These are phyloP conservation scores for Fraxinus pennsylvanica DNA, from an alignment of 257 asterid species.

Conservation along the genomic window DNA sequence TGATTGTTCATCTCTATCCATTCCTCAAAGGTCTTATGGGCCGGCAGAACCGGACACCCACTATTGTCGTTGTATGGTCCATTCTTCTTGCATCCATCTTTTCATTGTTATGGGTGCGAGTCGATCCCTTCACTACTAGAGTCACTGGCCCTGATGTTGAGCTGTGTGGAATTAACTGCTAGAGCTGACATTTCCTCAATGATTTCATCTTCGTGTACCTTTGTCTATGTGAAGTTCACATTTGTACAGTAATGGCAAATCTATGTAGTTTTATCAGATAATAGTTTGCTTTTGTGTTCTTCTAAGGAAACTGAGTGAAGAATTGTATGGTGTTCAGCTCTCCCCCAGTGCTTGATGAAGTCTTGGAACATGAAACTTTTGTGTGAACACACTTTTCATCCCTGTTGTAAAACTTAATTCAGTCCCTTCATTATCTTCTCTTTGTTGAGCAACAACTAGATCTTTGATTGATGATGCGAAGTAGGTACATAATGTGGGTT, in stretches of 20 bases:
- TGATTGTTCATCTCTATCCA: constrained; percentile 91
- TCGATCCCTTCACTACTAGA: constrained; percentile 89
- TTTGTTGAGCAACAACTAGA: neutral
- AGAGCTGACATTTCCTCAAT: neutral
- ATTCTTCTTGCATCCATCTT: constrained; percentile 93
- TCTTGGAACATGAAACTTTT: neutral
- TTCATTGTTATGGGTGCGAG: constrained; percentile 84
- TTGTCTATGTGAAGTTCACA: neutral
- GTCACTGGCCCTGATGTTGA: constrained; percentile 83
- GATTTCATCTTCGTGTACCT: neutral
- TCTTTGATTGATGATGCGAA: neutral
- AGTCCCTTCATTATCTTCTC: constrained; percentile 21
- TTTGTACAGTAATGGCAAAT: neutral
- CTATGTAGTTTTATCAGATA: neutral
- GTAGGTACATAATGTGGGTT: too few relatives aligned
- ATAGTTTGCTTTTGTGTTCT: neutral
- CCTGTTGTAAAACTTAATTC: constrained; percentile 23
- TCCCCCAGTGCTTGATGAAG: neutral
- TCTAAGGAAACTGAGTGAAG: neutral
- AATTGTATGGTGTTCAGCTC: neutral
- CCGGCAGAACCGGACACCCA: constrained; percentile 92
- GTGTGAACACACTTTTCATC: neutral
- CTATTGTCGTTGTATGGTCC: constrained; percentile 92
- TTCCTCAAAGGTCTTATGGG: constrained; percentile 99
- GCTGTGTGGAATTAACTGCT: constrained; percentile 86